Evolutionary conservation across 768 basidiomycete species (phyloP).

Genomic region (Trametes meyenii): DNA sequence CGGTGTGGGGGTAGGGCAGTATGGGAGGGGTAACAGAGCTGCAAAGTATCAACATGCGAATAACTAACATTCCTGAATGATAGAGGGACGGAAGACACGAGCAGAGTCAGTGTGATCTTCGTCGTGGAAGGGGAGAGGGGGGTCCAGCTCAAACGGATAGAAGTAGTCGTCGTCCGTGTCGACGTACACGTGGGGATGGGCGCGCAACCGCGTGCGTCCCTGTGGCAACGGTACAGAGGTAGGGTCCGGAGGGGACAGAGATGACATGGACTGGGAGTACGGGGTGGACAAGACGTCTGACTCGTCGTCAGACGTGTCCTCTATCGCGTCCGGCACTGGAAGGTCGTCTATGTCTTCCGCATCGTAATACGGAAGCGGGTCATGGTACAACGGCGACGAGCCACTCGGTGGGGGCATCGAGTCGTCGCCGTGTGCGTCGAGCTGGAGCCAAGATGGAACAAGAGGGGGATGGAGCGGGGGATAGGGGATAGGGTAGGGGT

Average conservation of each 20-base stretch:
- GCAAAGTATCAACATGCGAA: constrained; percentile 13
- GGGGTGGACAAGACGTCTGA: constrained; percentile 71
- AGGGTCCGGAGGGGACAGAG: constrained; percentile 54
- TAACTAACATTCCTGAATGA: constrained; percentile 67
- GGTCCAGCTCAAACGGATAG: constrained; percentile 69
- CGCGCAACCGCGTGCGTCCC: constrained; percentile 51
- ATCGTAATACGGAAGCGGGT: constrained; percentile 66
- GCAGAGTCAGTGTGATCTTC: constrained; percentile 48
- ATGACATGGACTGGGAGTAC: constrained; percentile 60
- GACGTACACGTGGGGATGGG: constrained; percentile 60
- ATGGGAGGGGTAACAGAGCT: not conserved
- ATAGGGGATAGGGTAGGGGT: constrained; percentile 67
- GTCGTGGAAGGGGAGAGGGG: constrained; percentile 72
- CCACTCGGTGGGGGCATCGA: constrained; percentile 38
- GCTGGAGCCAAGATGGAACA: constrained; percentile 53
- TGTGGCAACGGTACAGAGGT: constrained; percentile 52
- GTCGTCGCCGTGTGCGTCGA: constrained; percentile 43
- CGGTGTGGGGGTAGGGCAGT: not conserved
- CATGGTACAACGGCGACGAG: constrained; percentile 41
- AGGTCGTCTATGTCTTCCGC: constrained; percentile 68
- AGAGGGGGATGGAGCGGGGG: constrained; percentile 63
- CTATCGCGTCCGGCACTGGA: constrained; percentile 78
- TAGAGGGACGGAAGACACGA: constrained; percentile 36
- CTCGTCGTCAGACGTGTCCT: constrained; percentile 85
- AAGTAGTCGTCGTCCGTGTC: constrained; percentile 61